These are phyloP conservation scores for Lolium perenne DNA, from an alignment of 176 grass and related monocot genomes.

Conservation along the genomic window DNA sequence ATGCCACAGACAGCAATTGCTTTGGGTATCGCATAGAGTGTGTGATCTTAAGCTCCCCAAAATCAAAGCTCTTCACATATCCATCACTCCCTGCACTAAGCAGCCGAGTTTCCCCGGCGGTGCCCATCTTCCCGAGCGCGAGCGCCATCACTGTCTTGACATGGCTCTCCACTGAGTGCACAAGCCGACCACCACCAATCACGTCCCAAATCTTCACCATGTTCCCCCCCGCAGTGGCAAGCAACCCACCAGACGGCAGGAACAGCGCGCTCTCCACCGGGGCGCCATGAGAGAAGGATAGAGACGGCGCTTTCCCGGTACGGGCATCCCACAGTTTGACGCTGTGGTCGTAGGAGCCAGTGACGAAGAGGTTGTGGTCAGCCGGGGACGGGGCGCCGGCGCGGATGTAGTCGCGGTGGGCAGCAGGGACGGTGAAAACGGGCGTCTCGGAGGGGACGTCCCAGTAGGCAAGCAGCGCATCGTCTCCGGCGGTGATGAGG, in stretches of 20 bases:
- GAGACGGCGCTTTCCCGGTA: slow-evolving; percentile 37
- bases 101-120: slow-evolving; percentile 61
- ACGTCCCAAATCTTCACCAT: slow-evolving; percentile 92
- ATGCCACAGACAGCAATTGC: slow-evolving; percentile 74
- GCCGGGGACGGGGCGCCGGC: slow-evolving; percentile 69
- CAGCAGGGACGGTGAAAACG: slow-evolving; percentile 63
- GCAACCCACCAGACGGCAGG: slow-evolving; percentile 80
- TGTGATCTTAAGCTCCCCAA: slow-evolving; percentile 72
- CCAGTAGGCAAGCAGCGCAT: slow-evolving; percentile 82
- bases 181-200: slow-evolving; percentile 70
- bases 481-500: slow-evolving; percentile 80
- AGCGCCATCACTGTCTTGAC: slow-evolving; percentile 83
- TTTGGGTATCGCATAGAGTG: slow-evolving; percentile 77
- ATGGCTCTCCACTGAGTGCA: slow-evolving; percentile 84
- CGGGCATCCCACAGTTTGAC: slow-evolving; percentile 91
- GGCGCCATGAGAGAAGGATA: slow-evolving; percentile 68
- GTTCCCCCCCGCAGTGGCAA: slow-evolving; percentile 84
- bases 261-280: slow-evolving; percentile 82
- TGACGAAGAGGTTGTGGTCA: slow-evolving; percentile 70
- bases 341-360: slow-evolving; percentile 79
- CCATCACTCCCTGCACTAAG: slow-evolving; percentile 92
- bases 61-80: slow-evolving; percentile 93
- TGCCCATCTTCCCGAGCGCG: slow-evolving; percentile 53
- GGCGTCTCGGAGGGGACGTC: slow-evolving; percentile 79
- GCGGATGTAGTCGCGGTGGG: slow-evolving; percentile 90